These are phyloP conservation scores for Leishmania amazonensis DNA, from an alignment of 208 protist genomes.

Conservation along the genomic window DNA sequence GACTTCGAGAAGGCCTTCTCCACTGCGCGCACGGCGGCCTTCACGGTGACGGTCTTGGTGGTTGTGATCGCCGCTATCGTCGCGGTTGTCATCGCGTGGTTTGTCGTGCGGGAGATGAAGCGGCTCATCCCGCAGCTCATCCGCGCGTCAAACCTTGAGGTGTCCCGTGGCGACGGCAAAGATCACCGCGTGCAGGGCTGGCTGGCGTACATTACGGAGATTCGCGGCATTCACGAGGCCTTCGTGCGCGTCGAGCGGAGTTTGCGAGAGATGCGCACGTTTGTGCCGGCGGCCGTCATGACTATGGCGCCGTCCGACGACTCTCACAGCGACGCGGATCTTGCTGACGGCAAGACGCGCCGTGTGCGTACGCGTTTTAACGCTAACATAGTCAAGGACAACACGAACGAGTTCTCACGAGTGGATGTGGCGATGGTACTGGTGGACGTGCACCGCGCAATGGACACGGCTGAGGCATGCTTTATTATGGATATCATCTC, in stretches of 20 bases:
- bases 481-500: constrained; percentile 46
- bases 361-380: constrained; percentile 56
- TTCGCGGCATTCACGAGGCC: constrained; percentile 43
- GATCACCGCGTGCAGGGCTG: constrained; percentile 28
- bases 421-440: constrained; percentile 56
- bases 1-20: constrained; percentile 66
- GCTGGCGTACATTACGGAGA: constrained; percentile 46
- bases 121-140: constrained; percentile 56
- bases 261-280: constrained; percentile 55
- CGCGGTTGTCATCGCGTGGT: constrained; percentile 50
- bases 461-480: constrained; percentile 27
- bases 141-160: constrained; percentile 53
- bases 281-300: constrained; percentile 49
- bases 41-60: constrained; percentile 44
- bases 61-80: constrained; percentile 49
- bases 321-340: constrained; percentile 16
- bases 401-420: constrained; percentile 55
- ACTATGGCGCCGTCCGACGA: constrained; percentile 31
- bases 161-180: constrained; percentile 35
- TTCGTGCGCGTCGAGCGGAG: constrained; percentile 43
- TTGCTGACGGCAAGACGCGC: constrained; percentile 26
- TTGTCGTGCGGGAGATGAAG: constrained; percentile 48
- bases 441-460: constrained; percentile 48
- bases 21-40: constrained; percentile 38
- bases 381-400: constrained; percentile 67